phyloP scores from a whole-genome alignment of 345 rosid species.

The Lumnitzera racemosa region DNA sequence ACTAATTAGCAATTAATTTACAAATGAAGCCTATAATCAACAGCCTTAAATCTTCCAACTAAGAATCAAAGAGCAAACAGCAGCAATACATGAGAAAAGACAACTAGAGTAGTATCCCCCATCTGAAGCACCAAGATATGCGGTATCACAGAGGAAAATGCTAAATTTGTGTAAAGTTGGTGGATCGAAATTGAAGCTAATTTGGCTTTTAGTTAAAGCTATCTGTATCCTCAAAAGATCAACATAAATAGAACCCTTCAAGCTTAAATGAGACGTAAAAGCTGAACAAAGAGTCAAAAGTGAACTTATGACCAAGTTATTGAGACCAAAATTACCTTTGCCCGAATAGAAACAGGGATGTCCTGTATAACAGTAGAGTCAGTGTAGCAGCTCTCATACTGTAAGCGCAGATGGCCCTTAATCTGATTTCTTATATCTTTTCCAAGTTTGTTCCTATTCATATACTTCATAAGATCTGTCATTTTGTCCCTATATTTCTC shows the following conservation, averaged over 20 bases:
- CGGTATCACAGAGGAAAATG: too few relatives aligned
- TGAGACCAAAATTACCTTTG: slow-evolving; percentile 46
- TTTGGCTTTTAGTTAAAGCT: too few relatives aligned
- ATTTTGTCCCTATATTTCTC: slow-evolving; percentile 91
- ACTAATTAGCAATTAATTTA: too few relatives aligned
- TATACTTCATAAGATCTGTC: slow-evolving; percentile 74
- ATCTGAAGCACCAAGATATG: not conserved
- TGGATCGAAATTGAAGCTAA: too few relatives aligned
- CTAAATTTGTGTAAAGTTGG: too few relatives aligned
- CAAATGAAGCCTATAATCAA: too few relatives aligned
- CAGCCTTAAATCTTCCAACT: not conserved
- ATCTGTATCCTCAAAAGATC: too few relatives aligned
- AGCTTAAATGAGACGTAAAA: not conserved
- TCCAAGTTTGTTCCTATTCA: slow-evolving; percentile 79
- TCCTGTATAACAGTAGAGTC: slow-evolving; percentile 79
- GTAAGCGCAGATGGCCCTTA: slow-evolving; percentile 70
- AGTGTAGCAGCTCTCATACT: slow-evolving; percentile 76
- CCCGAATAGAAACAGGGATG: slow-evolving; percentile 81
- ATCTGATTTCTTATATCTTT: slow-evolving; percentile 65
- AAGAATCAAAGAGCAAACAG: slow-evolving; percentile 7
- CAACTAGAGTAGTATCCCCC: not conserved
- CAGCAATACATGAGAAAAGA: not conserved
- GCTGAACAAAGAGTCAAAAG: too few relatives aligned
- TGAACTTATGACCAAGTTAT: too few relatives aligned
- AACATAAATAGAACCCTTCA: too few relatives aligned